A percentile compares a stretch with the other conserved stretches of the same genome.
Evolutionary conservation across 164 flowering plant species (phyloP).

Genomic region (Malania oleifera): DNA sequence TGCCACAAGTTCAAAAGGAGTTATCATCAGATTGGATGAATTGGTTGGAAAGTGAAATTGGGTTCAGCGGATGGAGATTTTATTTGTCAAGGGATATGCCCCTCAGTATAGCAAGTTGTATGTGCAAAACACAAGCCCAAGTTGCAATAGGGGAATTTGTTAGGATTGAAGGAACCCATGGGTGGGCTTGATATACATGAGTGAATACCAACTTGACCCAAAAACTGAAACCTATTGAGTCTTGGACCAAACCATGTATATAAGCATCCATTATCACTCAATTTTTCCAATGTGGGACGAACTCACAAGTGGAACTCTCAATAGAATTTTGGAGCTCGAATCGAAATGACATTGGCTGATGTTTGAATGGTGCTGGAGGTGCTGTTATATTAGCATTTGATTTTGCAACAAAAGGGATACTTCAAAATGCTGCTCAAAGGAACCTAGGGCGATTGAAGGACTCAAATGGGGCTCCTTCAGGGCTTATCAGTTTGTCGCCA

Average conservation of each 20-base stretch:
- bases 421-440: slow-evolving; percentile 59
- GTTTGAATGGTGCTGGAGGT: slow-evolving; percentile 40
- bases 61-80: not conserved
- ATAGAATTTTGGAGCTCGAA: not conserved
- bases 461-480: slow-evolving; percentile 55
- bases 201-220: too few relatives aligned
- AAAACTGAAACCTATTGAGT: too few relatives aligned
- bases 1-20: not conserved
- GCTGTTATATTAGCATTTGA: slow-evolving; percentile 61
- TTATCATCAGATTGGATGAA: too few relatives aligned
- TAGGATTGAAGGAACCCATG: too few relatives aligned
- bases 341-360: too few relatives aligned
- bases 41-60: not conserved
- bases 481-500: slow-evolving; percentile 60
- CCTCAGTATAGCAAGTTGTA: not conserved
- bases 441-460: slow-evolving; percentile 63
- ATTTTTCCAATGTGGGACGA: too few relatives aligned
- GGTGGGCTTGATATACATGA: too few relatives aligned
- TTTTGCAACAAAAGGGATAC: slow-evolving; percentile 78
- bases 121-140: not conserved
- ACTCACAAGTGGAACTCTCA: too few relatives aligned
- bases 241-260: too few relatives aligned
- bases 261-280: too few relatives aligned
- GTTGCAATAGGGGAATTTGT: not conserved
- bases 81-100: not conserved